phyloP scores from a whole-genome alignment of 108 stramenopile genomes.

The Bacterosira constricta region DNA sequence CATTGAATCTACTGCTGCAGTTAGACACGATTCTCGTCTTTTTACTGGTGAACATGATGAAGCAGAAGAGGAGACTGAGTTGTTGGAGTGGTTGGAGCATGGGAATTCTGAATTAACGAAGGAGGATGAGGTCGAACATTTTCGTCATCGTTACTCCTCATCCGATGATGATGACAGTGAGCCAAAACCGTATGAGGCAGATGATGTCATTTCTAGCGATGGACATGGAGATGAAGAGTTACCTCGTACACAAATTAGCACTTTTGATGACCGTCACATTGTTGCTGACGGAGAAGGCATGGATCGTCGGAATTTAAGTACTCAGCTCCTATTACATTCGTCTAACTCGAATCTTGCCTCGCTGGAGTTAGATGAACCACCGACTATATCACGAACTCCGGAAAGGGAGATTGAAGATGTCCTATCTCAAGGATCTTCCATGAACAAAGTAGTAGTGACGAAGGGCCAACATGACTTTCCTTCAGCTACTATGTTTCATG shows the following conservation, averaged over 20 bases:
- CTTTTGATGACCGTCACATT: not conserved
- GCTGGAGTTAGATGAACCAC: no score
- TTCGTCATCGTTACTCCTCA: not conserved
- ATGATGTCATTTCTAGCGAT: not conserved
- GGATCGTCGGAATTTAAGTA: no score
- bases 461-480: not conserved
- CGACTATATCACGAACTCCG: not conserved
- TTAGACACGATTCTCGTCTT: no score
- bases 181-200: not conserved
- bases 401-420: not conserved
- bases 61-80: conserved; percentile 1
- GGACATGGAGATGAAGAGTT: not conserved
- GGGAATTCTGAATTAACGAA: not conserved
- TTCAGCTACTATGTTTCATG: not conserved
- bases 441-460: not conserved
- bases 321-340: not conserved
- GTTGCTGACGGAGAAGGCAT: no score
- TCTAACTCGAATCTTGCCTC: no score
- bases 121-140: conserved; percentile 12
- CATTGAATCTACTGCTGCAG: no score
- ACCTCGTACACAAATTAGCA: not conserved
- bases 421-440: not conserved
- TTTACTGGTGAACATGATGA: conserved; percentile 3
- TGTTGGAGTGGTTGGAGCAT: not conserved
- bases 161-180: conserved; percentile 1